Percentiles rank a stretch among this genome's conserved stretches.
These are phyloP conservation scores for Leishmania lainsoni DNA, from an alignment of 208 protist genomes.

Conservation along the genomic window DNA sequence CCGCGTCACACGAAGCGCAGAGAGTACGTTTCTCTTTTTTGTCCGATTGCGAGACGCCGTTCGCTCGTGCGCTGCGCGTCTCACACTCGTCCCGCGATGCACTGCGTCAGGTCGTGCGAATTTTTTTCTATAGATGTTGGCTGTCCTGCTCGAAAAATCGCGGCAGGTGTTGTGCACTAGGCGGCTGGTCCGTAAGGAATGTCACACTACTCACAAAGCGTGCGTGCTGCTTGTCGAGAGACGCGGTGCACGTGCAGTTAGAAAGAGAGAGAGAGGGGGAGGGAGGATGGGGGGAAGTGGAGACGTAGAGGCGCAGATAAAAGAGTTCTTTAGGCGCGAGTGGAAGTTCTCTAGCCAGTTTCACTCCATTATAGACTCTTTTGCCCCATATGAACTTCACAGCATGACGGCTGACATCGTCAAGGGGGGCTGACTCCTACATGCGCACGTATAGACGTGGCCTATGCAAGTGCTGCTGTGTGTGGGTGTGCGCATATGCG, in stretches of 20 bases:
- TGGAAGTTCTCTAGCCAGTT: background rate
- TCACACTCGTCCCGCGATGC: background rate
- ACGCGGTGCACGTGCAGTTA: background rate
- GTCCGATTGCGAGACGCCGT: background rate
- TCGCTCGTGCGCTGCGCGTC: background rate
- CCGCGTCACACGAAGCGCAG: no score
- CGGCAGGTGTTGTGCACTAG: background rate
- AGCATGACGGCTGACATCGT: background rate
- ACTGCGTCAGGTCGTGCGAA: background rate
- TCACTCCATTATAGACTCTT: no score
- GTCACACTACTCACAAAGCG: background rate
- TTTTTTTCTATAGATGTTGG: background rate
- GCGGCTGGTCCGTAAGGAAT: no score
- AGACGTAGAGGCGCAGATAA: background rate
- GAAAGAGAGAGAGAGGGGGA: background rate
- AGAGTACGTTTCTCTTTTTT: no score
- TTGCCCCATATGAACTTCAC: background rate
- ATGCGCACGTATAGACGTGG: background rate
- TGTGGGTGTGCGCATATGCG: no score
- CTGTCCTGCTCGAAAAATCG: background rate
- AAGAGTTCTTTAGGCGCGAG: background rate
- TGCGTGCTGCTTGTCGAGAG: background rate
- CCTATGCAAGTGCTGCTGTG: no score
- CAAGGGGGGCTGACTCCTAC: background rate
- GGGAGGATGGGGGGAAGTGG: background rate